phyloP scores from a whole-genome alignment of 129 eudicot species.

The Deinandra increscens region DNA sequence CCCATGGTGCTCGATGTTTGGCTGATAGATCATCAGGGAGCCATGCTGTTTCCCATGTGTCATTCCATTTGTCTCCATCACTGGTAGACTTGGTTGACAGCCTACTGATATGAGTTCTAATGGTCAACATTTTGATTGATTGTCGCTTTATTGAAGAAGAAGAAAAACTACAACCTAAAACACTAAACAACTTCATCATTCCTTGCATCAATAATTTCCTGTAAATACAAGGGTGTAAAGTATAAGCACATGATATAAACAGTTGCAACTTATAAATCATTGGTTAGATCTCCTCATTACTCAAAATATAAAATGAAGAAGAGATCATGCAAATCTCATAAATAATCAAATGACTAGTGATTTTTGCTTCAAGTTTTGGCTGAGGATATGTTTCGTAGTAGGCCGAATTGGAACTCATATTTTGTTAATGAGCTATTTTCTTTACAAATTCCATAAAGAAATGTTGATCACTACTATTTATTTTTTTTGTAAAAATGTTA shows the following conservation, averaged over 20 bases:
- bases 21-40: constrained; percentile 74
- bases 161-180: constrained; percentile 25
- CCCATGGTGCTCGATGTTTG: constrained; percentile 75
- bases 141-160: constrained; percentile 26
- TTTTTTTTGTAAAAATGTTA: too few species aligned
- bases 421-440: too few species aligned
- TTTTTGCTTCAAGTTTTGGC: too few species aligned
- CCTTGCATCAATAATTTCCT: not conserved
- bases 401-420: too few species aligned
- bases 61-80: constrained; percentile 74
- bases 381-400: too few species aligned
- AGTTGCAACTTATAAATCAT: too few species aligned
- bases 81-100: constrained; percentile 32
- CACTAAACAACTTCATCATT: not conserved
- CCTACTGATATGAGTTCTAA: constrained; percentile 22
- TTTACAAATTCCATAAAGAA: too few species aligned
- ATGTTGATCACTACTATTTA: too few species aligned
- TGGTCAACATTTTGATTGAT: constrained; percentile 11
- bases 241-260: not conserved
- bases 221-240: not conserved
- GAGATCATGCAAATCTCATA: too few species aligned
- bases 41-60: constrained; percentile 95
- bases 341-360: too few species aligned
- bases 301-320: too few species aligned
- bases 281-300: too few species aligned